phyloP scores from a whole-genome alignment of 139 green algal genomes.

The Chlamydomonas asymmetrica region DNA sequence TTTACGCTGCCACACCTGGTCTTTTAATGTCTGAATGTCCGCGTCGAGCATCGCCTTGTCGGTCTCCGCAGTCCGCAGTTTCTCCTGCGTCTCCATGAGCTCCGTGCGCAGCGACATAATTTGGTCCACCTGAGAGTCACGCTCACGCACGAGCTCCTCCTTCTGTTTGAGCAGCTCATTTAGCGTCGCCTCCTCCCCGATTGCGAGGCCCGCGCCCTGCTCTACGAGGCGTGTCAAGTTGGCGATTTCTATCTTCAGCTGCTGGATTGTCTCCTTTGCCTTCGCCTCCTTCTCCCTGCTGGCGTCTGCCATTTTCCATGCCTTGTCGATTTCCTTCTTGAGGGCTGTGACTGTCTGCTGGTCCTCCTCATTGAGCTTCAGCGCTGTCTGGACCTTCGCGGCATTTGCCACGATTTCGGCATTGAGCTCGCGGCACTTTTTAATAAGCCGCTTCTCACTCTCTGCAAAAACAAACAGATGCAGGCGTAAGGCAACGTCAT shows the following conservation, averaged over 20 bases:
- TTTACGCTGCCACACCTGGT: slow-evolving; percentile 38
- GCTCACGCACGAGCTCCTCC: slow-evolving; percentile 77
- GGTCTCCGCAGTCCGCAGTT: slow-evolving; percentile 63
- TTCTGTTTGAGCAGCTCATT: slow-evolving; percentile 80
- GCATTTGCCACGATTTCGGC: slow-evolving; percentile 86
- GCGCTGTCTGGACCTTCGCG: slow-evolving; percentile 86
- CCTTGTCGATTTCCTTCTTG: slow-evolving; percentile 93
- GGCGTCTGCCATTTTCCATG: slow-evolving; percentile 85
- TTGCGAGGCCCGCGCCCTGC: slow-evolving; percentile 73
- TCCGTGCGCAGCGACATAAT: slow-evolving; percentile 68
- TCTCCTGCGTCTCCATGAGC: slow-evolving; percentile 73
- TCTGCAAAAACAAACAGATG: too few relatives aligned
- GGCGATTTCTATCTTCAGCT: slow-evolving; percentile 85
- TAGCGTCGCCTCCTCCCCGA: slow-evolving; percentile 79
- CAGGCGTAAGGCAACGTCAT: too few relatives aligned
- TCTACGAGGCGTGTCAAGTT: slow-evolving; percentile 84
- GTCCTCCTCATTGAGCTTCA: slow-evolving; percentile 92
- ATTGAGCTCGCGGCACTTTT: slow-evolving; percentile 88
- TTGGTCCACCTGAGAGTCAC: slow-evolving; percentile 83
- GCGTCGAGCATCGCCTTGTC: slow-evolving; percentile 68
- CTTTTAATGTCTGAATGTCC: slow-evolving; percentile 64
- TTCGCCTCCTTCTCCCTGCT: slow-evolving; percentile 87
- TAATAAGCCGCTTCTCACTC: slow-evolving; percentile 82
- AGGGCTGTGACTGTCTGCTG: slow-evolving; percentile 81
- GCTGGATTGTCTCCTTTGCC: slow-evolving; percentile 81